Base-by-base conservation (phyloP, 2,329 filamentous ascomycete genomes). In the Fusarium lyarnte region DNA sequence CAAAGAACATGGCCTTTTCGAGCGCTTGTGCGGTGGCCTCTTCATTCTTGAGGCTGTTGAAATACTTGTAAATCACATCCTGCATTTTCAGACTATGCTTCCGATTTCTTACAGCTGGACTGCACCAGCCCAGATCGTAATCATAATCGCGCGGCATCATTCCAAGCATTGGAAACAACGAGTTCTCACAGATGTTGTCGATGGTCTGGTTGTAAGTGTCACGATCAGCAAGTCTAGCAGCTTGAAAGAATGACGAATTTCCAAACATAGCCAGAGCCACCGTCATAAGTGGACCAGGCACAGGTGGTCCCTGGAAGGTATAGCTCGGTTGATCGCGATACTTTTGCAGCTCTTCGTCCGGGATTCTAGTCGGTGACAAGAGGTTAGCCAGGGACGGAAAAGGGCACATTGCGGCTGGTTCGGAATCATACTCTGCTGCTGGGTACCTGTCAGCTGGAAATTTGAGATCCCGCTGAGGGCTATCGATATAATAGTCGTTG, bases 1-100 rank as follows among this genome's bases (percentile, higher is more conserved):
- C 63, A 27, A 76, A 61, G 42, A 62, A 66, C 45, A 69, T 71
- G n/a, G 36, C 54, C 7, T 73, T 52, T 33, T 73, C 61, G 5
- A 76, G 62, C 4, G n/a, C 29, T 11, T 23, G 7, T 19, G 10
- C 17, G 1, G 31, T 39, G 19, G 1, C 2, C 5, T 41, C 25
- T 11, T 17, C 5, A 13, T 55, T 13, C 12, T 27, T 23, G 14
- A 62, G 49, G 3, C 25, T 3, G 1, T 21, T 17, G 21, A 66
- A 55, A 43, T 45, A 63, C 2, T 8, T 1, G 6, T 14, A 9
- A 21, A 74, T 25, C 2, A 45, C 4, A 4, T 31, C 9, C n/a
- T 33, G 21, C 5, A 74, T 63, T 6, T 7, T 6, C 11, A 27
- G 21, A 17, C 16, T 25, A 10, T 63, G 12, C 4, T 21, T 10